These are phyloP conservation scores for Nemania sp. DNA, from an alignment of 2,329 filamentous ascomycete genomes.

Conservation along the genomic window DNA sequence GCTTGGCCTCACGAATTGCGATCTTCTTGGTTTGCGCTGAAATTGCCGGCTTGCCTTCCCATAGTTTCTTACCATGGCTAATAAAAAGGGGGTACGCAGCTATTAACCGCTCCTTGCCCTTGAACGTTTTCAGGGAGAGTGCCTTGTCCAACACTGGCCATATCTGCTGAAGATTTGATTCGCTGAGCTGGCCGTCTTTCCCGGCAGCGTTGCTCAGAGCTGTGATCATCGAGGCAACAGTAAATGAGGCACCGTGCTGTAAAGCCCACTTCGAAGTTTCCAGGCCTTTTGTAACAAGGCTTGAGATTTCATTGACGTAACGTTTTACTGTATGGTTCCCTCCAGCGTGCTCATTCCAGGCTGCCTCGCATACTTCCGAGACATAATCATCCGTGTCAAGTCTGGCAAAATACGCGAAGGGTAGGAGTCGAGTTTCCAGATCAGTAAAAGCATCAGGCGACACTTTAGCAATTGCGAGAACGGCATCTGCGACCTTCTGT, in stretches of 20 bases:
- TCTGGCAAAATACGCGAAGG: conserved; percentile 88
- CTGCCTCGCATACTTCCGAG: conserved; percentile 81
- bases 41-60: conserved; percentile 64
- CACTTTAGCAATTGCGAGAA: conserved; percentile 84
- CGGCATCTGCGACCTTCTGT: conserved; percentile 83
- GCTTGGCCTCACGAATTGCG: conserved; percentile 85
- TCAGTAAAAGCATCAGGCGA: conserved; percentile 89
- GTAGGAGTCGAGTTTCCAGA: conserved; percentile 79
- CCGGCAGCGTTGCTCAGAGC: conserved; percentile 72
- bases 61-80: conserved; percentile 70
- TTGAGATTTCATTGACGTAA: conserved; percentile 85
- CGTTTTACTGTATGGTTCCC: conserved; percentile 83
- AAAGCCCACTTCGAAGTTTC: conserved; percentile 89
- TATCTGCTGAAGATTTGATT: conserved; percentile 70
- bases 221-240: conserved; percentile 78
- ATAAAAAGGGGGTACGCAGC: conserved; percentile 83
- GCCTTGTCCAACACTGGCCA: conserved; percentile 90
- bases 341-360: conserved; percentile 92
- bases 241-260: conserved; percentile 87
- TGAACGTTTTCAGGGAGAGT: conserved; percentile 89
- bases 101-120: conserved; percentile 88
- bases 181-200: conserved; percentile 68
- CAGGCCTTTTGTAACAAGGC: conserved; percentile 74
- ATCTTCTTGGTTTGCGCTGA: conserved; percentile 82
- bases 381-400: conserved; percentile 88